phyloP scores from a whole-genome alignment of 1,139 yeast genomes.

The Maudiozyma humilis region DNA sequence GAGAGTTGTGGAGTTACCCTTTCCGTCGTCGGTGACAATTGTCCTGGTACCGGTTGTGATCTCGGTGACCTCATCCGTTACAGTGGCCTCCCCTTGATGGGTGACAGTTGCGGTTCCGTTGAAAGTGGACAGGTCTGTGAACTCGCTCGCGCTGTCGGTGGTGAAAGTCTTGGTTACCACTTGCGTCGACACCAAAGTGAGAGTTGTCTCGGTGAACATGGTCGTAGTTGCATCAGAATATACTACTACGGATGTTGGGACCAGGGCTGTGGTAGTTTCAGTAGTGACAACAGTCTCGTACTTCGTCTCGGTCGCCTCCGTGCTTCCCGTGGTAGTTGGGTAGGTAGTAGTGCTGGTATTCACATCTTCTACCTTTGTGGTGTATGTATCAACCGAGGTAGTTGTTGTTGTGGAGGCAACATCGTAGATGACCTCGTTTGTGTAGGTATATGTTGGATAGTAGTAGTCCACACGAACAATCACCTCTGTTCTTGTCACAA shows the following conservation, averaged over 20 bases:
- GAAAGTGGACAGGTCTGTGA: background rate
- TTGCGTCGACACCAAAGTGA: background rate
- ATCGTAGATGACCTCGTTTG: background rate
- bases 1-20: background rate
- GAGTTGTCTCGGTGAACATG: background rate
- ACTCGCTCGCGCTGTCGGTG: background rate
- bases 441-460: background rate
- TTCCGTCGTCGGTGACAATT: background rate
- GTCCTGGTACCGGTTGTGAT: background rate
- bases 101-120: background rate
- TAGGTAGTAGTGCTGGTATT: background rate
- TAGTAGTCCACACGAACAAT: background rate
- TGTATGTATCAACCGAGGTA: background rate
- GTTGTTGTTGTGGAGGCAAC: background rate
- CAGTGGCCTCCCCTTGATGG: background rate
- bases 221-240: slow-evolving; percentile 1
- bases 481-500: background rate
- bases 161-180: background rate
- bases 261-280: background rate
- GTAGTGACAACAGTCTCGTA: background rate
- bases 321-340: background rate
- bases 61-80: background rate
- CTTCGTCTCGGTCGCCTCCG: background rate
- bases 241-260: background rate
- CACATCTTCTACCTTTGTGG: background rate